A percentile compares a stretch with the other conserved stretches of the same genome.
These are phyloP conservation scores for Mortierella alpina DNA, from an alignment of 192 early-diverging fungal genomes.

Conservation along the genomic window DNA sequence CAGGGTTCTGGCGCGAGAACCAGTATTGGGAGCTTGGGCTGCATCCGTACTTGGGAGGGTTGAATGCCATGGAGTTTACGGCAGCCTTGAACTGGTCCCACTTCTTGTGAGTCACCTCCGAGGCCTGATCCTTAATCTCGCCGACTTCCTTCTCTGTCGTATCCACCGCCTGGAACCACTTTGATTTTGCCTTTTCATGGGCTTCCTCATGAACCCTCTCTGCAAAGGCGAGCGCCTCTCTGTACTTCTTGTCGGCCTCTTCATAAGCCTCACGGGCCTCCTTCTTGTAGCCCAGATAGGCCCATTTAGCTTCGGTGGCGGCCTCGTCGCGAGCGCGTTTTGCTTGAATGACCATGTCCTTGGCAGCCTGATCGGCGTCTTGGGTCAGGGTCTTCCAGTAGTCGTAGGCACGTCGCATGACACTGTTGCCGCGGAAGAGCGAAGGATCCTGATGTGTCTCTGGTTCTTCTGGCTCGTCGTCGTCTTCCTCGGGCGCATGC, in stretches of 20 bases:
- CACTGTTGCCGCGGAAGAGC: constrained; percentile 21
- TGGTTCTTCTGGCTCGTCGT: constrained; percentile 11
- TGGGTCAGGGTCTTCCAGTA: constrained; percentile 48
- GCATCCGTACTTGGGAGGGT: constrained; percentile 51
- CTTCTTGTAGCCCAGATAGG: constrained; percentile 36
- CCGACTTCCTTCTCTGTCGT: constrained; percentile 46
- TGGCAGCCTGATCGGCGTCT: constrained; percentile 36
- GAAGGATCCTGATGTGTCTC: constrained; percentile 23
- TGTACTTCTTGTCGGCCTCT: constrained; percentile 35
- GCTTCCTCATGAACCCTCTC: constrained; percentile 45
- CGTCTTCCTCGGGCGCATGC: constrained; percentile 4
- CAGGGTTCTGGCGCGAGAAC: constrained; percentile 31
- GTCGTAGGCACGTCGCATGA: constrained; percentile 39
- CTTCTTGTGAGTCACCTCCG: constrained; percentile 28
- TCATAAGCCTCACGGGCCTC: constrained; percentile 43
- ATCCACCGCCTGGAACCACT: constrained; percentile 43
- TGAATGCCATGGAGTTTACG: constrained; percentile 38
- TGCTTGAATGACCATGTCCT: constrained; percentile 30
- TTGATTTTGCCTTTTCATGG: constrained; percentile 41
- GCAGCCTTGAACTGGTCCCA: constrained; percentile 51
- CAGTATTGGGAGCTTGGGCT: constrained; percentile 42
- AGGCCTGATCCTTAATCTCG: constrained; percentile 26
- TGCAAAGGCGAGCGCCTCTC: constrained; percentile 27
- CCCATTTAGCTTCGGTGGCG: constrained; percentile 33
- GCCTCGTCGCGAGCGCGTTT: constrained; percentile 41